A percentile compares a stretch with the other conserved stretches of the same genome.
phyloP scores from a whole-genome alignment of 805 yeast species.

The Ogataea neopini region DNA sequence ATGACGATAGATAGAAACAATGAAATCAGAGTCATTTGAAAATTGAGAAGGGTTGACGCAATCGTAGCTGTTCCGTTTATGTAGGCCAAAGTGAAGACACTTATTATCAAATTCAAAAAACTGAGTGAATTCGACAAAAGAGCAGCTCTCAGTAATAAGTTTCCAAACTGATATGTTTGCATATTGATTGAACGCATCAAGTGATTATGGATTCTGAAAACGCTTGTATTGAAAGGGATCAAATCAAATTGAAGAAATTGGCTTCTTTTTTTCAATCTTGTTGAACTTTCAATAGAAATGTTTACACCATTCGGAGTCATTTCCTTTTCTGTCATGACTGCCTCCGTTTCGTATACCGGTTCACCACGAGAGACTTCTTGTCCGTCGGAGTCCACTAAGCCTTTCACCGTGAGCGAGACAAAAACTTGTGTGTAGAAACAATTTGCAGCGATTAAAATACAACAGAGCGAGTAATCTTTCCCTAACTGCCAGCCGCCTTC shows the following conservation, averaged over 20 bases:
- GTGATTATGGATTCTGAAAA: conserved; percentile 14
- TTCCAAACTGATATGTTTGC: conserved; percentile 17
- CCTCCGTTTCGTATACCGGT: conserved; percentile 16
- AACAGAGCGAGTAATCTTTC: conserved; percentile 12
- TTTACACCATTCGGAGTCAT: neutral
- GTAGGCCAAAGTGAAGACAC: conserved; percentile 15
- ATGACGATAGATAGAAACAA: conserved; percentile 14
- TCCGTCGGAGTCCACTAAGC: conserved; percentile 14
- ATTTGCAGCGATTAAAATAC: conserved; percentile 13
- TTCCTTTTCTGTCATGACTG: conserved; percentile 7
- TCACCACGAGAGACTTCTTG: conserved; percentile 11
- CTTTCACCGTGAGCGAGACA: conserved; percentile 16
- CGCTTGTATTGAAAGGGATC: conserved; percentile 10
- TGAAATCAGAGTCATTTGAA: conserved; percentile 12
- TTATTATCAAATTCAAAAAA: conserved; percentile 15
- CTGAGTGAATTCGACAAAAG: conserved; percentile 14
- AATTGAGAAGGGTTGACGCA: conserved; percentile 9
- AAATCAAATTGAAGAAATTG: conserved; percentile 5
- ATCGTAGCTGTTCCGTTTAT: conserved; percentile 11
- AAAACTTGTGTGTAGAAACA: conserved; percentile 12
- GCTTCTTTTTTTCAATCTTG: conserved; percentile 8
- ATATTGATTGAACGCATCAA: conserved; percentile 13
- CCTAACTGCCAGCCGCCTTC: conserved; percentile 15
- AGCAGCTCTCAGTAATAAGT: conserved; percentile 14
- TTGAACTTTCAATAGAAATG: conserved; percentile 11